phyloP scores from a whole-genome alignment of 176 grass and related monocot genomes.

The Puccinellia tenuiflora region DNA sequence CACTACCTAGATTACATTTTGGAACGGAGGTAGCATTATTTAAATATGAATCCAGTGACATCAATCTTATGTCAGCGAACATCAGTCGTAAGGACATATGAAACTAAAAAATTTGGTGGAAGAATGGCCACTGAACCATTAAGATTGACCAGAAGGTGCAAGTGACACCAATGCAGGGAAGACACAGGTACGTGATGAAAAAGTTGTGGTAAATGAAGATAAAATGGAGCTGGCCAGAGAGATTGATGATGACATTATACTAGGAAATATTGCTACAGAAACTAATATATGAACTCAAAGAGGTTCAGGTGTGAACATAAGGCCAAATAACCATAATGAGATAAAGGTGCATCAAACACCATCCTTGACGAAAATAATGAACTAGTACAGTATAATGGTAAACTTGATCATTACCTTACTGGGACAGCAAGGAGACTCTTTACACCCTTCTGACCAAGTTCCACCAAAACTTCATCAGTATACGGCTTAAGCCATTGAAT shows the following conservation, averaged over 20 bases:
- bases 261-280: conserved; percentile 13
- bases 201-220: background rate
- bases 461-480: conserved; percentile 85
- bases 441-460: conserved; percentile 84
- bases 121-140: background rate
- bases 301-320: background rate
- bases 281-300: background rate
- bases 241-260: background rate
- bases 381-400: background rate
- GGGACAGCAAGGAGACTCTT: conserved; percentile 94
- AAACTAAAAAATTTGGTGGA: background rate
- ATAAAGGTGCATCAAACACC: background rate
- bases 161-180: background rate
- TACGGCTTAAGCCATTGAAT: conserved; percentile 97
- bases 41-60: background rate
- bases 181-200: background rate
- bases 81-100: background rate
- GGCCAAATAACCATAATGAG: background rate
- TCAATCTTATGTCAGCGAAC: background rate
- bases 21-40: no score
- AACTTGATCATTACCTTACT: conserved; percentile 61
- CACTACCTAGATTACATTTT: no score
- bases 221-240: background rate
- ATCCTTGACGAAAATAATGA: background rate
- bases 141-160: background rate